These are phyloP conservation scores for Medicago truncatula DNA, from an alignment of 306 rosid genomes.

Conservation along the genomic window MtrunA17r5.0-ANR NC_053046.1:11489501-11490000, in stretches of 20 bases:
- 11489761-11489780: conserved; percentile 27
- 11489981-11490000: background rate
- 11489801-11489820: conserved; percentile 8
- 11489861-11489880: background rate
- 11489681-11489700: conserved; percentile 78
- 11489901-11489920: background rate
- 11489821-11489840: too few relatives aligned
- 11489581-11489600: conserved; percentile 98
- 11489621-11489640: conserved; percentile 97
- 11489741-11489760: conserved; percentile 35
- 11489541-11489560: conserved; percentile 91
- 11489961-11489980: too few relatives aligned
- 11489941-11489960: too few relatives aligned
- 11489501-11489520: conserved; percentile 65
- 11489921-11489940: too few relatives aligned
- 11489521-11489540: conserved; percentile 81
- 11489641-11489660: conserved; percentile 98
- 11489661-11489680: conserved; percentile 84
- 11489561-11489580: conserved; percentile 88
- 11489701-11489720: conserved; percentile 83
- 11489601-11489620: conserved; percentile 93
- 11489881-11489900: background rate
- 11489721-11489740: conserved; percentile 72
- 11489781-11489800: background rate
- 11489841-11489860: background rate